phyloP scores from a whole-genome alignment of 129 eudicot genomes.

The Kitagawia praeruptora region DNA sequence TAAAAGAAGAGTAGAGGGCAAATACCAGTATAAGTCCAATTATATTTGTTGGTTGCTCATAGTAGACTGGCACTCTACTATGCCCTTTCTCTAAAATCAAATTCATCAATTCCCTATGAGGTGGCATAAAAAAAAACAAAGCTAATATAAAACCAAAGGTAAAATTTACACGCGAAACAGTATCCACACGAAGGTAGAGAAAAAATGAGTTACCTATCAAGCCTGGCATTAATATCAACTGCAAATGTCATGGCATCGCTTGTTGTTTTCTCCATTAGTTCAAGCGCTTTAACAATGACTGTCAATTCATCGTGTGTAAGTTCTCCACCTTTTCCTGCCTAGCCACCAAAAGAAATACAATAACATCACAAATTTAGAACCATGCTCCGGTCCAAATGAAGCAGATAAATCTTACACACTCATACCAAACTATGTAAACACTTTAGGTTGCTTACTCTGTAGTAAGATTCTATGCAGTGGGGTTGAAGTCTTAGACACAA shows the following conservation, averaged over 20 bases:
- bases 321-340: too few relatives aligned
- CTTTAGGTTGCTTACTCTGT: too few relatives aligned
- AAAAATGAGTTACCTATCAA: slow-evolving; percentile 45
- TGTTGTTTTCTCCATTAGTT: slow-evolving; percentile 78
- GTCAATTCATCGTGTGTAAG: slow-evolving; percentile 96
- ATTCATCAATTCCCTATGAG: slow-evolving; percentile 43
- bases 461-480: too few relatives aligned
- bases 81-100: slow-evolving; percentile 64
- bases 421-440: too few relatives aligned
- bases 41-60: slow-evolving; percentile 62
- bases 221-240: slow-evolving; percentile 72
- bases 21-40: slow-evolving; percentile 64
- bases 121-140: background rate
- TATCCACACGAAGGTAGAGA: background rate
- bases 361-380: background rate
- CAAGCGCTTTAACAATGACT: slow-evolving; percentile 92
- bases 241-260: slow-evolving; percentile 93
- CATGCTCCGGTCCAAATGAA: background rate
- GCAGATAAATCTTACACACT: background rate
- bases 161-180: background rate
- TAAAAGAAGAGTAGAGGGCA: slow-evolving; percentile 2
- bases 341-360: slow-evolving; percentile 8
- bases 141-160: background rate
- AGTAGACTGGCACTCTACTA: slow-evolving; percentile 69
- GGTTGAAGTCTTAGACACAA: too few relatives aligned